Evolutionary conservation across 352 stramenopile species (phyloP), one percentile per base, ranked within the genome.

Genomic region (Pythium phragmitis): DNA sequence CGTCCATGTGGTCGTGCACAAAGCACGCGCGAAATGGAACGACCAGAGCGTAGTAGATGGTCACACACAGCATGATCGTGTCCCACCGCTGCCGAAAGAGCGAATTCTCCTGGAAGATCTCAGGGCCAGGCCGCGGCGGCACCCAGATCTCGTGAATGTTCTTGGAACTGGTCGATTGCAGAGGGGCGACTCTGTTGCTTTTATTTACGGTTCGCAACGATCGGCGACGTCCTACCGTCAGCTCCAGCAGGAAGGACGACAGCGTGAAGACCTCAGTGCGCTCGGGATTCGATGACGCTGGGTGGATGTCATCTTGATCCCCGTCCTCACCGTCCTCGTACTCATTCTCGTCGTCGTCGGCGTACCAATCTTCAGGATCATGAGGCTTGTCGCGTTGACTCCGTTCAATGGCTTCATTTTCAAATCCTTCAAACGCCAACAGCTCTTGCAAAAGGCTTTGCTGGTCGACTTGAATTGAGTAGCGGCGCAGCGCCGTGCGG

Each of bases 11-110:
- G 11, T 75, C 69, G 56, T 85, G 69, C 39, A 89, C 63, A 53
- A 91, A 91, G 2, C 73, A 66, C 21, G 82, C 68, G n/a, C 83
- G 82, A 42, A 89, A 78, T 14, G 82, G 82, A 4, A 87, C 74
- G 4, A 80, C 47, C 7, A 86, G 16, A 12, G 83, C 55, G 57
- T 88, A 88, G 50, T 90, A 89, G 2, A 81, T 33, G 17, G 76
- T 85, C 58, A 87, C 72, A 2, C 30, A 7, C 14, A 91, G 72
- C 82, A 88, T 89, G 36, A 85, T 46, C 0, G 68, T 53, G 23
- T 76, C 54, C 82, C 82, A 91, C 8, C 56, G 41, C 19, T 80
- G 70, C 13, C 82, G 73, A 34, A 91, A 91, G 7, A 54, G 14
- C 1, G 75, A 79, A 45, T 69, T 57, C 43, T 79, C 63, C 0